Base-by-base conservation (phyloP, 768 basidiomycete species). In the Russula emetica region DNA sequence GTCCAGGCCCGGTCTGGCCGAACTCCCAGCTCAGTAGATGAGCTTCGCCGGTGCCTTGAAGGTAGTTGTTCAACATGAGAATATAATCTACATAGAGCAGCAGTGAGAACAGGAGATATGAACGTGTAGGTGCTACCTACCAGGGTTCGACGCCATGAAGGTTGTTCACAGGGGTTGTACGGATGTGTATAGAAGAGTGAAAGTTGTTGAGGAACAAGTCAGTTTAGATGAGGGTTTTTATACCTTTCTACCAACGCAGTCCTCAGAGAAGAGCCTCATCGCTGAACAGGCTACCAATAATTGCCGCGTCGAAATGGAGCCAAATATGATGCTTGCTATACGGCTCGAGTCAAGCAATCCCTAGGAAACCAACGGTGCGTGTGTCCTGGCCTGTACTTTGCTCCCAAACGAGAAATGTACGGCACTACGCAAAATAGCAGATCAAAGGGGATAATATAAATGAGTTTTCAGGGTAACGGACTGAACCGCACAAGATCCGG, bases 341-440 rank as follows among this genome's bases (percentile, higher is more conserved):
- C 32, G 62, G 58, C 57, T 67, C 62, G 66, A 67, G 66, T 67
- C 66, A 67, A 64, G 53, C 34, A n/a, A 42, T 67, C 66, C 63
- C 52, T 16, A 58, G 62, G 40, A 36, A 50, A 38, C 52, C 38
- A 63, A 56, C 32, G 51, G 42, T 20, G 24, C 34, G 20, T 22
- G 34, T 53, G 53, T 45, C 52, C 30, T 64, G 24, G 63, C 47
- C n/a, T 22, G 28, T 34, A 38, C 22, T 22, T 62, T 52, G 56
- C 44, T 28, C 45, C 61, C 28, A 28, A 40, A 50, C 34, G 54
- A 52, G 56, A 30, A 57, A 38, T 14, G 24, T 66, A 42, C 32
- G 61, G 64, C 55, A 56, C 34, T 63, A 34, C 56, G 65, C 65
- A 63, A 63, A 54, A 51, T 42, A 5, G 36, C 38, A 57, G 50